These are phyloP conservation scores for Sclerotinia borealis DNA, from an alignment of 2,329 filamentous ascomycete species.

Conservation along the genomic window DNA sequence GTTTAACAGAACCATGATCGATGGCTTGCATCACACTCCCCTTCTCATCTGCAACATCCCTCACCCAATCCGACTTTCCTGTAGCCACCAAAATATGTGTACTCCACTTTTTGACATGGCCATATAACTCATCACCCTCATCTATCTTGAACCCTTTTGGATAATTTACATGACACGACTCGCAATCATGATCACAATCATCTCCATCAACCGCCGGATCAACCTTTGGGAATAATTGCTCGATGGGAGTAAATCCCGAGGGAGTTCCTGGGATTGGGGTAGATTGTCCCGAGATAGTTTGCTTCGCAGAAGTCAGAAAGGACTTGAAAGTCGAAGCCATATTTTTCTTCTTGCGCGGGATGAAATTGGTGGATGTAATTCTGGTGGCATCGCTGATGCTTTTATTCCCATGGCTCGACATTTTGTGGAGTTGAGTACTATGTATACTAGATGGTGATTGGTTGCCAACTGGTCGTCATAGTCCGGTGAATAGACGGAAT, in stretches of 20 bases:
- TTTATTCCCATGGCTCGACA: conserved; percentile 8
- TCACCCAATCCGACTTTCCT: conserved; percentile 92
- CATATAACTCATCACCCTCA: conserved; percentile 72
- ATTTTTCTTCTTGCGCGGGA: conserved; percentile 11
- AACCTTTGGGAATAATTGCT: conserved; percentile 64
- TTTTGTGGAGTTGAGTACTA: neutral
- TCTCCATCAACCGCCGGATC: conserved; percentile 76
- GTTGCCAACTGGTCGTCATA: neutral
- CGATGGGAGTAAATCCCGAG: conserved; percentile 20
- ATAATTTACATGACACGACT: conserved; percentile 70
- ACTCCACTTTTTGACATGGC: conserved; percentile 77
- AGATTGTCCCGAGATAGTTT: conserved; percentile 24
- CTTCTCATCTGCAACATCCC: conserved; percentile 82
- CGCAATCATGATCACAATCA: conserved; percentile 83
- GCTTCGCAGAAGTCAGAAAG: conserved; percentile 23
- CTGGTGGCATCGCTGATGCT: neutral
- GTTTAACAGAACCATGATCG: conserved; percentile 47
- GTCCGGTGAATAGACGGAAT: neutral
- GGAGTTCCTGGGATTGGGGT: conserved; percentile 24
- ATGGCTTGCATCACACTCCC: conserved; percentile 79
- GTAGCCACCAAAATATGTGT: conserved; percentile 90
- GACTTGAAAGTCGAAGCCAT: conserved; percentile 29
- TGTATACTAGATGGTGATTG: neutral
- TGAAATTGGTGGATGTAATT: no score
- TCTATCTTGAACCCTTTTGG: conserved; percentile 70